These are phyloP conservation scores for Cucurbitaria berberidis DNA, from an alignment of 2,329 filamentous ascomycete species.

Conservation along the genomic window DNA sequence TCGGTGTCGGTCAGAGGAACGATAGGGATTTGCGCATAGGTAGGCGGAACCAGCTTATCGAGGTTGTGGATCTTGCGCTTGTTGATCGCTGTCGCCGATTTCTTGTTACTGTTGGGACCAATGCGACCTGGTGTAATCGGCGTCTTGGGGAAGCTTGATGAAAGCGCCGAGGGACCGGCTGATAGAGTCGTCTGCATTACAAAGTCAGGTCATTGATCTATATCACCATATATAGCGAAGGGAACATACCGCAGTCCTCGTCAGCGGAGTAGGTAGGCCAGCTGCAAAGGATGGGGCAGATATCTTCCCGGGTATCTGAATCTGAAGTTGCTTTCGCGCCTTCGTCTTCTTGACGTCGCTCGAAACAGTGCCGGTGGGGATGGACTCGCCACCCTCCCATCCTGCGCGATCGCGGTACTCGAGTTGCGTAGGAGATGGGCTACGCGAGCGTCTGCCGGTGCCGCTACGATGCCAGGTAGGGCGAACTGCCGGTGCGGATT, in stretches of 20 bases:
- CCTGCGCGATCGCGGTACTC: not conserved
- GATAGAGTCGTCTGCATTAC: not conserved
- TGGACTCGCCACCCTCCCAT: too few species aligned
- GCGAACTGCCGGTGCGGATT: not conserved
- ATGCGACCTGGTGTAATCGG: slow-evolving; percentile 18
- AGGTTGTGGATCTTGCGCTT: slow-evolving; percentile 33
- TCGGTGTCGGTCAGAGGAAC: slow-evolving; percentile 39
- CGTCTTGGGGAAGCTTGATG: not conserved
- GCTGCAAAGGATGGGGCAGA: not conserved
- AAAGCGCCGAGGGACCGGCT: not conserved
- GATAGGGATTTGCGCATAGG: slow-evolving; percentile 18
- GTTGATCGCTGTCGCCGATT: slow-evolving; percentile 9
- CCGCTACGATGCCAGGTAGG: not conserved
- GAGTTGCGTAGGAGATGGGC: slow-evolving; percentile 3
- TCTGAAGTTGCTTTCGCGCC: slow-evolving; percentile 14
- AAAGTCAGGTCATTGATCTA: not conserved
- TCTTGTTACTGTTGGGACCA: slow-evolving; percentile 14
- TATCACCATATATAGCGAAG: not conserved
- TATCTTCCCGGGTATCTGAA: slow-evolving; percentile 12
- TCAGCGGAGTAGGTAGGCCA: slow-evolving; percentile 15
- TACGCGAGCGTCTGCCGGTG: not conserved
- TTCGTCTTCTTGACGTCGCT: slow-evolving; percentile 3
- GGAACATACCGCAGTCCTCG: slow-evolving; percentile 11
- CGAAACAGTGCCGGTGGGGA: not conserved
- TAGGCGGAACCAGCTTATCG: slow-evolving; percentile 18